phyloP scores from a whole-genome alignment of 1,284 basidiomycete species.

The Pseudozyma flocculosa region DNA sequence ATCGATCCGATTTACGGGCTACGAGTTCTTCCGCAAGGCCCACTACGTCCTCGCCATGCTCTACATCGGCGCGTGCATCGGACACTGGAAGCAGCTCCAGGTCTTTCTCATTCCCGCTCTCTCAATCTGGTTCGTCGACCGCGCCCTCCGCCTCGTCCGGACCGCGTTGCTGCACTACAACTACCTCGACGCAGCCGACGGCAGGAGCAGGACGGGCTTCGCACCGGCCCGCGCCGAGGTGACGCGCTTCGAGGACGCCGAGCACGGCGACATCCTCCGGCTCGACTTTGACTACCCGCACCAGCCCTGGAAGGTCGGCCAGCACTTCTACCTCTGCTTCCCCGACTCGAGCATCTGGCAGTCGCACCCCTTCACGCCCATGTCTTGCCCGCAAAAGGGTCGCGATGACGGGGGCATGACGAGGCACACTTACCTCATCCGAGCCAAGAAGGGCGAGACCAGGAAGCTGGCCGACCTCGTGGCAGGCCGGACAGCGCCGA shows the following conservation, averaged over 20 bases:
- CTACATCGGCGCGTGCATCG: slow-evolving; percentile 23
- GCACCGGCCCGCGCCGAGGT: slow-evolving; percentile 3
- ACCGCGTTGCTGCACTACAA: slow-evolving; percentile 14
- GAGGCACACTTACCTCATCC: slow-evolving; percentile 14
- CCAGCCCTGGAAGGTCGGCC: slow-evolving; percentile 12
- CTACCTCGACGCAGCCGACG: slow-evolving; percentile 4
- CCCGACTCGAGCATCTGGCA: slow-evolving; percentile 19
- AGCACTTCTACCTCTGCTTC: slow-evolving; percentile 26
- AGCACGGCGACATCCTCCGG: slow-evolving; percentile 15
- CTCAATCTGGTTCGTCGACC: slow-evolving; percentile 15
- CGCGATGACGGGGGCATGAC: not conserved
- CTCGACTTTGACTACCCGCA: slow-evolving; percentile 20
- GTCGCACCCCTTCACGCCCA: slow-evolving; percentile 21
- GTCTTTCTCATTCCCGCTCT: slow-evolving; percentile 23
- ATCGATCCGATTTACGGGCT: slow-evolving; percentile 8
- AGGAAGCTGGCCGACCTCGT: slow-evolving; percentile 12
- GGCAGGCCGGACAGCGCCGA: not conserved
- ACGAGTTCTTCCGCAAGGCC: slow-evolving; percentile 24
- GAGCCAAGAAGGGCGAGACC: slow-evolving; percentile 20
- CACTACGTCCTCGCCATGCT: slow-evolving; percentile 28
- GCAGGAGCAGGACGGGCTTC: slow-evolving; percentile 12
- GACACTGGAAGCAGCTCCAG: slow-evolving; percentile 22
- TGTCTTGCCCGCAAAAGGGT: slow-evolving; percentile 1
- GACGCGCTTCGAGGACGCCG: slow-evolving; percentile 2
- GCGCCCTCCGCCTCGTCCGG: slow-evolving; percentile 4